Base-by-base conservation (phyloP, 2,329 filamentous ascomycete species). In the Lecanicillium sp. region DNA sequence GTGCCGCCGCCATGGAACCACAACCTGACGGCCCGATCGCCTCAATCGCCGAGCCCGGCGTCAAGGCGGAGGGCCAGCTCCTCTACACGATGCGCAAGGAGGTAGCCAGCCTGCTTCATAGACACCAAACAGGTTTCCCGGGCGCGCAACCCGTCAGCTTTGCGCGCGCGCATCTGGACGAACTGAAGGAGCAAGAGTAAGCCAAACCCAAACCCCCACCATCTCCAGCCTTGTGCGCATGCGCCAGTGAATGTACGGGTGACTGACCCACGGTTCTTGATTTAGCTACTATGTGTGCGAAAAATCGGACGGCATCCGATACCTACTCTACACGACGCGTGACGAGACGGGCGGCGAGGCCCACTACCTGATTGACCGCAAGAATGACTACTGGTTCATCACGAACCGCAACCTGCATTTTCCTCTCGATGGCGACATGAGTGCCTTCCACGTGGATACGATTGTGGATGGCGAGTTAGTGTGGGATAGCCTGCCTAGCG, bases 111-210 rank as follows among this genome's bases (percentile, higher is more conserved):
- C 72, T 96, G 32, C 75, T 98, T n/a, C 72, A 74, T 14, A 77
- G 88, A 50, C 71, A 72, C 37, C 79, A 77, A 48, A 64, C 67
- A 17, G 72, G 65, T 47, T 98, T 98, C 51, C 89, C 92, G 1
- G 92, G 80, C 53, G 90, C 92, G 37, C 92, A 98, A 61, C 92
- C 92, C 12, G 89, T 98, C 47, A 94, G 87, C 55, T 98, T 98
- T 58, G 73, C 85, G 39, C 73, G 83, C 42, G 72, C 77, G 51
- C 92, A 98, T 60, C 64, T 97, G 9, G 67, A 79, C n/a, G 88
- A 94, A 64, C 74, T 98, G 27, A 79, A 82, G 45, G 72, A 73
- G 42, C 72, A 84, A 55, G 92, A 97, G 78, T 84, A 61, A 48
- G 72, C 59, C 14, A 15, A 14, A 19, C 19, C 19, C 29, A 36